Conservation (phyloP, 352 stramenopile genomes). For the Phytophthora kernoviae region DNA sequence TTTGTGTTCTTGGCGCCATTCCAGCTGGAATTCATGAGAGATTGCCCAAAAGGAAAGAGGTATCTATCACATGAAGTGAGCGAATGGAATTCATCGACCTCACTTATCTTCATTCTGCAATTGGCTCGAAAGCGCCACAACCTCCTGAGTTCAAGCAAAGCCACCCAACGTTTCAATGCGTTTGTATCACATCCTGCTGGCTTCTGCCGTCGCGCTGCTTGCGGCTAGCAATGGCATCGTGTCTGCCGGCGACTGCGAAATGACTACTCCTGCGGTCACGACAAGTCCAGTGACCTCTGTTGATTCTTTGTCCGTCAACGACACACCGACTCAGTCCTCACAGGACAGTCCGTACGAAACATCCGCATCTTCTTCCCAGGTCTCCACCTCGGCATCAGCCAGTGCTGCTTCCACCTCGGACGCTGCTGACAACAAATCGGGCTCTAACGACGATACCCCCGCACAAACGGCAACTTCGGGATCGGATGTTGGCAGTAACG, state of each 20-base stretch:
- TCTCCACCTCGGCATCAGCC: not conserved
- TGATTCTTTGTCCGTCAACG: no score
- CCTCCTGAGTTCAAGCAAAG: not conserved
- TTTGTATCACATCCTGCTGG: not conserved
- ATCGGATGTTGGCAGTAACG: not conserved
- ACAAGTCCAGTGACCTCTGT: no score
- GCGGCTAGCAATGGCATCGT: not conserved
- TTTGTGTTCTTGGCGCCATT: no score
- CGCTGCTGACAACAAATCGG: no score
- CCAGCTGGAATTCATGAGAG: not conserved
- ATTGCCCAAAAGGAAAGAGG: not conserved
- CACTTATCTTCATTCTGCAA: conserved; percentile 1
- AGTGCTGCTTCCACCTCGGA: not conserved
- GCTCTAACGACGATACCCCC: not conserved
- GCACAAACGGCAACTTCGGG: no score
- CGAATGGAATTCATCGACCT: not conserved
- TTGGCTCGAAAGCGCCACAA: not conserved
- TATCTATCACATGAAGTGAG: not conserved
- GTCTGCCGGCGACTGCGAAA: not conserved
- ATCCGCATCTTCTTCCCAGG: not conserved
- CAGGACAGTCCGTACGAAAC: no score
- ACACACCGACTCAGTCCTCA: no score
- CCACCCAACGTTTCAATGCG: not conserved
- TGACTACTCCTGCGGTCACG: not conserved
- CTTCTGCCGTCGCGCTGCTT: not conserved